A percentile compares a stretch with the other conserved stretches of the same genome.
Conservation (phyloP, 148 eudicot species). For the Rhododendron simsii region DNA sequence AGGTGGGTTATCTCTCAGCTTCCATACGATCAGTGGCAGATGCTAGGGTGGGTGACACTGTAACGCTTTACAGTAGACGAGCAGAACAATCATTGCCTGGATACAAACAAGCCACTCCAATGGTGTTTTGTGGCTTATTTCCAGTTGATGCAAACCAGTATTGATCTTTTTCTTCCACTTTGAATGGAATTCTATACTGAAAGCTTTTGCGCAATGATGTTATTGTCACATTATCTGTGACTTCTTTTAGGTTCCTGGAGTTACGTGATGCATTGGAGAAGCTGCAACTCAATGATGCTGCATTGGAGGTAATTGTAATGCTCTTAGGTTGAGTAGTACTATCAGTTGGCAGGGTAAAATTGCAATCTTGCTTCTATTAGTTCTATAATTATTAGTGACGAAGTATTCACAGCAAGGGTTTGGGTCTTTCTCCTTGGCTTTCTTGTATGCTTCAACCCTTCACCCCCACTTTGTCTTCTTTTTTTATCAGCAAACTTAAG, state of each 20-base stretch:
- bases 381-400: background rate
- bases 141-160: slow-evolving; percentile 98
- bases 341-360: background rate
- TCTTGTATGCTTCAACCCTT: background rate
- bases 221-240: slow-evolving; percentile 2
- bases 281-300: slow-evolving; percentile 96
- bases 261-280: slow-evolving; percentile 97
- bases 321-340: background rate
- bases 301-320: slow-evolving; percentile 56
- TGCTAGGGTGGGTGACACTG: slow-evolving; percentile 99
- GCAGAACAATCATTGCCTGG: slow-evolving; percentile 85
- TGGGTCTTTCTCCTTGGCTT: background rate
- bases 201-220: background rate
- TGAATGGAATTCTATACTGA: background rate
- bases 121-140: slow-evolving; percentile 99
- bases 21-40: slow-evolving; percentile 97
- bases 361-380: background rate
- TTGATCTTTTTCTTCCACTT: slow-evolving; percentile 5
- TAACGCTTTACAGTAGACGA: slow-evolving; percentile 63
- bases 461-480: background rate
- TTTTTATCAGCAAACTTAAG: background rate
- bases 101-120: slow-evolving; percentile 88
- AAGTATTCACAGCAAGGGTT: background rate
- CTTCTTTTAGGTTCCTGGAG: slow-evolving; percentile 65
- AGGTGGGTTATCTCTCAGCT: slow-evolving; percentile 98